These are phyloP conservation scores for Penicillium sp. DNA, from an alignment of 2,329 filamentous ascomycete species.

Conservation along the genomic window DNA sequence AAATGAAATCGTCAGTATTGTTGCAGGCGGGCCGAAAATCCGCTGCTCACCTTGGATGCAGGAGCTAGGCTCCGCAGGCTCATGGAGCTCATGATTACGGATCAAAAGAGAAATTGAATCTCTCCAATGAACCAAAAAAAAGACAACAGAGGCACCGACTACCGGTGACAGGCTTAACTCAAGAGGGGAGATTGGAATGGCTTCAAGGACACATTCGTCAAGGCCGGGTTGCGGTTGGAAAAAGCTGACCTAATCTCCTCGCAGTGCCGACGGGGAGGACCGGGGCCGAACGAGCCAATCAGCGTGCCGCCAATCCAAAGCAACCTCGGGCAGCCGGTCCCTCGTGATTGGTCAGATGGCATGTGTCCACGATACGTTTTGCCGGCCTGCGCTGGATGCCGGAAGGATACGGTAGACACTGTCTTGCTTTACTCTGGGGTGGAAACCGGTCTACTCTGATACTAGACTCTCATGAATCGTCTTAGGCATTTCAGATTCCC, in stretches of 20 bases:
- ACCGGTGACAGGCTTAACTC: constrained; percentile 17
- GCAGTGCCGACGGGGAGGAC: constrained; percentile 36
- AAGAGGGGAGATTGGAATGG: constrained; percentile 25
- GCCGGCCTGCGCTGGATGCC: constrained; percentile 23
- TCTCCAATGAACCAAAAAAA: constrained; percentile 29
- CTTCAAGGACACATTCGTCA: constrained; percentile 18
- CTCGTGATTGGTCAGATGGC: constrained; percentile 33
- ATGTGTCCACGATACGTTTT: constrained; percentile 34
- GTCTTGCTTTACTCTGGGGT: neutral
- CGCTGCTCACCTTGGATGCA: constrained; percentile 47
- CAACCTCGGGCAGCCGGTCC: constrained; percentile 35
- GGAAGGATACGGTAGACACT: constrained; percentile 20
- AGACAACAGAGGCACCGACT: constrained; percentile 21
- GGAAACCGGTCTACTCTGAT: too few relatives aligned
- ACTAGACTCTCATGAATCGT: too few relatives aligned
- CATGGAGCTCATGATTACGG: constrained; percentile 52
- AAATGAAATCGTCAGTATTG: constrained; percentile 25
- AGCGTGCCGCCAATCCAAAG: constrained; percentile 36
- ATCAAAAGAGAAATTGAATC: constrained; percentile 28
- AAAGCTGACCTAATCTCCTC: constrained; percentile 37
- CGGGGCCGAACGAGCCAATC: constrained; percentile 38
- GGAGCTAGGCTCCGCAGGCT: constrained; percentile 54
- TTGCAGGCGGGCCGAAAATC: constrained; percentile 24
- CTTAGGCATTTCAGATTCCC: neutral
- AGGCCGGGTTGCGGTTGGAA: constrained; percentile 20